Conservation (phyloP, 495 filamentous ascomycete genomes). For the Chlorociboria aeruginascens region DNA sequence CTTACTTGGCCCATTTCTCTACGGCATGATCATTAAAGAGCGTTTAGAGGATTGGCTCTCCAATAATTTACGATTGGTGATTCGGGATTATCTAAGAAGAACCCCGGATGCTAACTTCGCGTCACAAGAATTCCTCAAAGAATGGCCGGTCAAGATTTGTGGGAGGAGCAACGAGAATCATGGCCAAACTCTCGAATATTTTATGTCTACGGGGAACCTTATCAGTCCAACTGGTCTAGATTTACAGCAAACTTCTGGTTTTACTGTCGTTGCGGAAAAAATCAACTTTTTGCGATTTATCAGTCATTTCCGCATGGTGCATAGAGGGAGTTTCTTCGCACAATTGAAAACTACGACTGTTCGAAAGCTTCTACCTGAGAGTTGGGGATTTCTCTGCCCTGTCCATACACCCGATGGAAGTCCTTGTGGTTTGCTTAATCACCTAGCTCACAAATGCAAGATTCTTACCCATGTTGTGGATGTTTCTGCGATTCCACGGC, state of each 20-base stretch:
- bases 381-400: conserved; percentile 94
- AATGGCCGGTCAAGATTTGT: conserved; percentile 68
- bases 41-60: conserved; percentile 78
- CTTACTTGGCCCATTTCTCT: conserved; percentile 82
- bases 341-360: conserved; percentile 96
- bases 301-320: conserved; percentile 98
- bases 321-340: conserved; percentile 96
- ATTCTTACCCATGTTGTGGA: conserved; percentile 63
- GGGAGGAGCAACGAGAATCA: conserved; percentile 76
- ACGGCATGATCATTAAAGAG: conserved; percentile 92
- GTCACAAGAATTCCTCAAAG: conserved; percentile 57
- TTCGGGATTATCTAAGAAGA: conserved; percentile 60
- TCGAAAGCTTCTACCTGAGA: conserved; percentile 87
- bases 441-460: conserved; percentile 91
- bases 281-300: conserved; percentile 99
- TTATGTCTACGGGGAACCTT: conserved; percentile 90
- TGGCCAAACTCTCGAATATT: conserved; percentile 79
- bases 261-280: conserved; percentile 94
- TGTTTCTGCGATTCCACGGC: conserved; percentile 55
- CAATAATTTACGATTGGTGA: conserved; percentile 41
- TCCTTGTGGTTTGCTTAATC: conserved; percentile 89
- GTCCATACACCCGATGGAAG: conserved; percentile 95
- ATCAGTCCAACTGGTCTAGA: conserved; percentile 84
- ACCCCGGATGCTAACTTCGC: conserved; percentile 53
- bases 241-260: conserved; percentile 87